Evolutionary conservation across 2,329 filamentous ascomycete genomes (phyloP), one percentile per base, ranked within the genome.

Genomic region (Aspergillus fischeri): DNA sequence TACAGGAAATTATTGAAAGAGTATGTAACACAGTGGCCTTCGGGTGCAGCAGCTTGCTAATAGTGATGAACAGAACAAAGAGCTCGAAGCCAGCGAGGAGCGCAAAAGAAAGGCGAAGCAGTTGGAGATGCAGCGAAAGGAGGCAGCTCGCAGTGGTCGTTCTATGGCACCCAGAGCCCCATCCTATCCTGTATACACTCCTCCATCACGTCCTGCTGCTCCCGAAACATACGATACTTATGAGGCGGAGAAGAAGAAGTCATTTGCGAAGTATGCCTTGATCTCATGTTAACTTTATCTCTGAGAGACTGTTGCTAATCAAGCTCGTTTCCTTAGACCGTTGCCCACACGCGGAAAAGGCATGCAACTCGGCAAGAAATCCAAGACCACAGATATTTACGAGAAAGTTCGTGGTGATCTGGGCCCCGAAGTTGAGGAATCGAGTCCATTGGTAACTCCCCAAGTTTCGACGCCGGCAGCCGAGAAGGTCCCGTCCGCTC

Each of bases 301-400:
- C 28, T 29, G 28, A 7, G 28, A 14, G 49, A 27, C 21, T 14
- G 25, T 49, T 59, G 42, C 58, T 63, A 50, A 62, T 85, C 17
- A 5, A 41, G 2, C 11, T 51, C 81, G 70, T 78, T 83, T 52
- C 72, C 6, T 25, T 85, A 69, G 85, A 60, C 73, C 77, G 20
- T 56, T 79, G 29, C 71, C 90, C 52, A 84, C 88, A 58, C 91
- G 95, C 78, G 92, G 91, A 68, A 99, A 99, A 81, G 94, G 94
- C 65, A 99, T 99, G 95, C 93, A 97, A 76, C 82, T 99, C 56
- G 94, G 94, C 77, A 97, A 97, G 82, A 99, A 99, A 80, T 96
- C 91, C 59, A 97, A 97, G 81, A 92, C 91, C 24, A 96, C 90
- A 29, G 93, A 96, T 74, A 96, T 97, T 83, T 97, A 96, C 73